These are phyloP conservation scores for Haematococcus lacustris DNA, from an alignment of 139 green algal genomes.

Conservation along the genomic window DNA sequence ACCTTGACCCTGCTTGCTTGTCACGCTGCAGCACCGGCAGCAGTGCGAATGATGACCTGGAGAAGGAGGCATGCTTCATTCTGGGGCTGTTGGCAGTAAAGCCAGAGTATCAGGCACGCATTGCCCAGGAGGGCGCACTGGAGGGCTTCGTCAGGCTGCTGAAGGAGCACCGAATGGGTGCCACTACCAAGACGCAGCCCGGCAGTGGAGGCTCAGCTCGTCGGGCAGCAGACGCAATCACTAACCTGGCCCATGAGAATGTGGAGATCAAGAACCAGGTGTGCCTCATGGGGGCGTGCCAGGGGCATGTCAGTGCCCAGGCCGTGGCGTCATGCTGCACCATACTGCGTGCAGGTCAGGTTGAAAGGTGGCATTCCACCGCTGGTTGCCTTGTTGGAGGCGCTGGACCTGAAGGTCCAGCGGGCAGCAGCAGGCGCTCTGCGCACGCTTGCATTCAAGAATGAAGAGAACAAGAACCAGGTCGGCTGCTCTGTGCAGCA, in stretches of 20 bases:
- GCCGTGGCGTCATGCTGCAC: too few relatives aligned
- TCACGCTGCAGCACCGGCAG: too few relatives aligned
- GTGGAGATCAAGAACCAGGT: conserved; percentile 84
- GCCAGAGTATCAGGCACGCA: conserved; percentile 74
- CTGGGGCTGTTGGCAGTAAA: conserved; percentile 87
- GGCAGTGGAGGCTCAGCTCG: conserved; percentile 46
- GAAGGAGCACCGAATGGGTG: conserved; percentile 29
- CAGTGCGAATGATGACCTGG: conserved; percentile 73
- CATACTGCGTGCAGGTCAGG: conserved; percentile 35
- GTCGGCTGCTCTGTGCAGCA: too few relatives aligned
- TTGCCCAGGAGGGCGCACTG: conserved; percentile 62
- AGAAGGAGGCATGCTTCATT: conserved; percentile 88
- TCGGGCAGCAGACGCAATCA: conserved; percentile 89
- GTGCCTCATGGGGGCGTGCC: too few relatives aligned
- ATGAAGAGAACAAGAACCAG: conserved; percentile 94
- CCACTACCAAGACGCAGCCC: conserved; percentile 26
- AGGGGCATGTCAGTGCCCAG: too few relatives aligned
- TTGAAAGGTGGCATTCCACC: conserved; percentile 86
- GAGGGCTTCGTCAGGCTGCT: conserved; percentile 66
- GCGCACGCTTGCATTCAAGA: conserved; percentile 96
- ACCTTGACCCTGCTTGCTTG: too few relatives aligned
- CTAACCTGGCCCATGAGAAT: conserved; percentile 96
- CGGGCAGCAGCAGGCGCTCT: conserved; percentile 77
- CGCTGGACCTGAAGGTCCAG: conserved; percentile 78
- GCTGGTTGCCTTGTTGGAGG: conserved; percentile 79